Evolutionary conservation across 768 basidiomycete genomes (phyloP).

Genomic region (Fistulinella prunicolor): DNA sequence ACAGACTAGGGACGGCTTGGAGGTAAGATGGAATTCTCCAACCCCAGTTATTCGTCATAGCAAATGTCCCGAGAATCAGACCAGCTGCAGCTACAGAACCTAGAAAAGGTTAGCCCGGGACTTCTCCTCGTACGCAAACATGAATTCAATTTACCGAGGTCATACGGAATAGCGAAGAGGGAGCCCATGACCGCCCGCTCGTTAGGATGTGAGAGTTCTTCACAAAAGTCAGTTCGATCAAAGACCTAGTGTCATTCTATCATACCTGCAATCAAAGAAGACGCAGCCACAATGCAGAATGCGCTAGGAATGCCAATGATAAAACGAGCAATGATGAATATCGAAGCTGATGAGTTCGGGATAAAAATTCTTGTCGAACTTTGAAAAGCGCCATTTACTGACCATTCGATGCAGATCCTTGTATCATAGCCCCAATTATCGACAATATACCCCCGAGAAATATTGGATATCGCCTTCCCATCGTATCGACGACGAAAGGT

Average conservation of each 20-base stretch:
- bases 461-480: not conserved
- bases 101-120: not conserved
- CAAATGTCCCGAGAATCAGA: not conserved
- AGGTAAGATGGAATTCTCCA: constrained; percentile 7
- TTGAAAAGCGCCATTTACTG: not conserved
- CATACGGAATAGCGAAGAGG: not conserved
- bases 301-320: not conserved
- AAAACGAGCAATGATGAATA: not conserved
- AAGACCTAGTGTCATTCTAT: not conserved
- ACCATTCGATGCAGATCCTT: not conserved
- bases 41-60: not conserved
- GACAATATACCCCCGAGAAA: not conserved
- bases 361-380: not conserved
- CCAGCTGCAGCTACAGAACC: not conserved
- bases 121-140: not conserved
- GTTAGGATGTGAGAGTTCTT: constrained; percentile 11
- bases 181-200: not conserved
- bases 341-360: not conserved
- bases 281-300: not conserved
- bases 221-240: not conserved
- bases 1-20: constrained; percentile 18
- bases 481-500: not conserved
- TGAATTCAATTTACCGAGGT: not conserved
- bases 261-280: not conserved
- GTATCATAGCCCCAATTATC: not conserved